phyloP scores from a whole-genome alignment of 2,329 filamentous ascomycete species.

The Sodiomyces alkalinus region DNA sequence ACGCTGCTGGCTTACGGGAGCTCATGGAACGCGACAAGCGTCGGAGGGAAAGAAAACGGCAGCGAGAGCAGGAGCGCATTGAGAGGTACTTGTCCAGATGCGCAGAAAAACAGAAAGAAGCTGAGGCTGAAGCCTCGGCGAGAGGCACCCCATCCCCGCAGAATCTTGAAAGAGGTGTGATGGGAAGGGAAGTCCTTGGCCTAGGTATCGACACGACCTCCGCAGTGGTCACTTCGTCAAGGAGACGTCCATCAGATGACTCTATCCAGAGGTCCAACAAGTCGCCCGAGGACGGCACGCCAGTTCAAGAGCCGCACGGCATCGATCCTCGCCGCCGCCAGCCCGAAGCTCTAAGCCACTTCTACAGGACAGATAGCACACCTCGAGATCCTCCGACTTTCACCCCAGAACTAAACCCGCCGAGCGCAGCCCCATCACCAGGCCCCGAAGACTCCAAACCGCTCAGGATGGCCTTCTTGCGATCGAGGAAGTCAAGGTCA shows the following conservation, averaged over 20 bases:
- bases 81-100: constrained; percentile 49
- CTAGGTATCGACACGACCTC: constrained; percentile 42
- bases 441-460: constrained; percentile 2
- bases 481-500: constrained; percentile 31
- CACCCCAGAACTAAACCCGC: constrained; percentile 6
- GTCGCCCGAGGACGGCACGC: constrained; percentile 7
- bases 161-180: constrained; percentile 44
- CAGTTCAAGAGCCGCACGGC: constrained; percentile 6
- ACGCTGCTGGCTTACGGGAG: constrained; percentile 70
- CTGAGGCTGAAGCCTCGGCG: constrained; percentile 38
- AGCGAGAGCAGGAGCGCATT: constrained; percentile 50
- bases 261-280: constrained; percentile 18
- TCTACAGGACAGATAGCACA: constrained; percentile 32
- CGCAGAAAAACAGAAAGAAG: constrained; percentile 49
- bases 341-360: constrained; percentile 17
- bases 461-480: constrained; percentile 20
- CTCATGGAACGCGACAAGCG: constrained; percentile 81
- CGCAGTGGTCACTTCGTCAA: constrained; percentile 39
- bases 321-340: constrained; percentile 2
- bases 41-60: constrained; percentile 59
- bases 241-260: constrained; percentile 26
- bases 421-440: constrained; percentile 6
- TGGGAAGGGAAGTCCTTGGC: constrained; percentile 41
- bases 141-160: constrained; percentile 34
- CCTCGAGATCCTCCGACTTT: constrained; percentile 17